Evolutionary conservation across 169 alveolate species (phyloP).

Genomic region (Cryptosporidium viatorum): DNA sequence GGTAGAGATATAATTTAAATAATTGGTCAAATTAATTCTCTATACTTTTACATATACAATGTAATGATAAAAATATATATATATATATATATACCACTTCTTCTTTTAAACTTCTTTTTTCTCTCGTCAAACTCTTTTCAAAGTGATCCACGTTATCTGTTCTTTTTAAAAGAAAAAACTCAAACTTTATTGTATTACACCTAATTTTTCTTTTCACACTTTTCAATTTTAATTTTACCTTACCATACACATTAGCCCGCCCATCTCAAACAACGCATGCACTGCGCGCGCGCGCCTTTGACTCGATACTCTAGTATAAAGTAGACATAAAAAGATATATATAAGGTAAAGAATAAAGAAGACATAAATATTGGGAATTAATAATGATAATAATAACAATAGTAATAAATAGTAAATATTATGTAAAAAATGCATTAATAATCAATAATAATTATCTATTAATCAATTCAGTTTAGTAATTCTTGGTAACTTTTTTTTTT

Average conservation of each 20-base stretch:
- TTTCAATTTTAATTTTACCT: background rate
- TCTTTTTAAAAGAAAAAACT: too few relatives aligned
- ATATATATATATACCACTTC: too few relatives aligned
- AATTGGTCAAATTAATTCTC: too few relatives aligned
- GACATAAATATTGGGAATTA: background rate
- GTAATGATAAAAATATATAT: too few relatives aligned
- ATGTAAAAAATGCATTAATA: too few relatives aligned
- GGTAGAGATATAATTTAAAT: too few relatives aligned
- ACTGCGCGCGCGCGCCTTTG: background rate
- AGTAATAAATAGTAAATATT: too few relatives aligned
- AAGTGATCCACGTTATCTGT: too few relatives aligned
- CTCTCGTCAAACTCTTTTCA: too few relatives aligned
- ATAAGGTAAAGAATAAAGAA: background rate
- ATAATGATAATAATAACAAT: background rate
- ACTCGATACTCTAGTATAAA: conserved; percentile 4
- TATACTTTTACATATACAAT: too few relatives aligned
- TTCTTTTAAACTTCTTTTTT: too few relatives aligned
- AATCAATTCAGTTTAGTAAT: background rate
- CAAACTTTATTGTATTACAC: background rate
- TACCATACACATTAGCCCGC: conserved; percentile 17
- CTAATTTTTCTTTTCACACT: background rate
- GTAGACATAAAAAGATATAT: conserved; percentile 5
- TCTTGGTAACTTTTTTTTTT: background rate
- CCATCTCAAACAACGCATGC: conserved; percentile 4
- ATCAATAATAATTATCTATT: too few relatives aligned